A percentile compares a stretch with the other conserved stretches of the same genome.
These are phyloP conservation scores for Coleophoma eucalyptorum DNA, from an alignment of 2,329 filamentous ascomycete species.

Conservation along the genomic window DNA sequence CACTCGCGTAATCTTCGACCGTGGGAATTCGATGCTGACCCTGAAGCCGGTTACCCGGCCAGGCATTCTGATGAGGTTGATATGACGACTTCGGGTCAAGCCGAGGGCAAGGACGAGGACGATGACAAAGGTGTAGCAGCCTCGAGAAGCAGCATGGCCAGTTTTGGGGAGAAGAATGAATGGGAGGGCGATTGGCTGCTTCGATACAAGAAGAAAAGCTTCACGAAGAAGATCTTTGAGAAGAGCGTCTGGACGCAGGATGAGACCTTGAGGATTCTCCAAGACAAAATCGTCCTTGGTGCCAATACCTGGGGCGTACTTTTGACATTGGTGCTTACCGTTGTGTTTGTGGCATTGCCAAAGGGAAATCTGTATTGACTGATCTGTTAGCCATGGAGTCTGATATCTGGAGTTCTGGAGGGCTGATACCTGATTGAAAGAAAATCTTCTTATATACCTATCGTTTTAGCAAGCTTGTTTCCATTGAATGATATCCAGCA, in stretches of 20 bases:
- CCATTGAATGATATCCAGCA: too few species aligned
- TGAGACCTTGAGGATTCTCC: constrained; percentile 71
- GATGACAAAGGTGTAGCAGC: constrained; percentile 26
- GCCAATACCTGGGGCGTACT: constrained; percentile 57
- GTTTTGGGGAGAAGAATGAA: constrained; percentile 46
- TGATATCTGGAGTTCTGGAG: not conserved
- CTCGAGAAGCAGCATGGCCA: constrained; percentile 45
- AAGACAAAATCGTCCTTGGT: constrained; percentile 75
- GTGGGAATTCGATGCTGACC: constrained; percentile 49
- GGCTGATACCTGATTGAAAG: too few species aligned
- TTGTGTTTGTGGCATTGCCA: constrained; percentile 67
- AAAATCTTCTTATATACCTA: too few species aligned
- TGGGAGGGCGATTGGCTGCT: constrained; percentile 66
- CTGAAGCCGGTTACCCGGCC: constrained; percentile 9
- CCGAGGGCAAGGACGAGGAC: constrained; percentile 17
- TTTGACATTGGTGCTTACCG: constrained; percentile 51
- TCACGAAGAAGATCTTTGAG: constrained; percentile 73
- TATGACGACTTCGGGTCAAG: constrained; percentile 5
- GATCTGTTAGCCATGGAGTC: not conserved
- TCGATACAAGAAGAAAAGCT: constrained; percentile 64
- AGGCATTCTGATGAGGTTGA: constrained; percentile 8
- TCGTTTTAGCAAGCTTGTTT: too few species aligned
- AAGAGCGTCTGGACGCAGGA: constrained; percentile 76
- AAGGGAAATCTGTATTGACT: constrained; percentile 45
- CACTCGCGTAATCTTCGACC: constrained; percentile 74